Evolutionary conservation across 2,329 filamentous ascomycete genomes (phyloP).

Genomic region (Hypoxylon sp.): DNA sequence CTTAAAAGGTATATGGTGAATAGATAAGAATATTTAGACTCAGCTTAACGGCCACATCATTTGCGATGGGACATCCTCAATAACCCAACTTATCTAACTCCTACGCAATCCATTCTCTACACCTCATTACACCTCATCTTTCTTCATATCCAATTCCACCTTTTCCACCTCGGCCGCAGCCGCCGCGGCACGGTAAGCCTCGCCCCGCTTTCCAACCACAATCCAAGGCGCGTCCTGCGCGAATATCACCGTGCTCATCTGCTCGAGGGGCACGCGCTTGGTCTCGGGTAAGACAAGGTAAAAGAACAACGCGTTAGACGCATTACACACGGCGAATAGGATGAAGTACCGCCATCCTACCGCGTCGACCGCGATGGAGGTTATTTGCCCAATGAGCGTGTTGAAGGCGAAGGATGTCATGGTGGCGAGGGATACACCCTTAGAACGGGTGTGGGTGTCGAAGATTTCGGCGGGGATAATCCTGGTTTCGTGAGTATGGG

Average conservation of each 20-base stretch:
- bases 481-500: slow-evolving; percentile 58
- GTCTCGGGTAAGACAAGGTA: slow-evolving; percentile 77
- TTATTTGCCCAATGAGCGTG: slow-evolving; percentile 64
- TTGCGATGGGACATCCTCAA: not conserved
- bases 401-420: slow-evolving; percentile 82
- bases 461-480: slow-evolving; percentile 81
- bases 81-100: not conserved
- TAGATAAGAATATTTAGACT: not conserved
- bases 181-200: slow-evolving; percentile 57
- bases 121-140: slow-evolving; percentile 8
- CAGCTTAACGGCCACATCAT: not conserved
- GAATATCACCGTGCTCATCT: slow-evolving; percentile 75
- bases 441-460: slow-evolving; percentile 80
- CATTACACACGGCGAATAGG: slow-evolving; percentile 76
- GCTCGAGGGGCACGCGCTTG: slow-evolving; percentile 73
- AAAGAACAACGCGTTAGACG: slow-evolving; percentile 65
- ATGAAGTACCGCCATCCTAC: slow-evolving; percentile 72
- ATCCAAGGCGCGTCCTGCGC: slow-evolving; percentile 72
- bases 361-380: slow-evolving; percentile 63
- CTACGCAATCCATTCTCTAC: not conserved
- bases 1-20: not conserved
- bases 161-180: slow-evolving; percentile 24
- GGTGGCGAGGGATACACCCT: slow-evolving; percentile 81
- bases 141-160: slow-evolving; percentile 21
- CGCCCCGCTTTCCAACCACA: slow-evolving; percentile 70